A percentile compares a stretch with the other conserved stretches of the same genome.
Evolutionary conservation across 1,284 basidiomycete genomes (phyloP).

Genomic region (Earliella scabrosa): DNA sequence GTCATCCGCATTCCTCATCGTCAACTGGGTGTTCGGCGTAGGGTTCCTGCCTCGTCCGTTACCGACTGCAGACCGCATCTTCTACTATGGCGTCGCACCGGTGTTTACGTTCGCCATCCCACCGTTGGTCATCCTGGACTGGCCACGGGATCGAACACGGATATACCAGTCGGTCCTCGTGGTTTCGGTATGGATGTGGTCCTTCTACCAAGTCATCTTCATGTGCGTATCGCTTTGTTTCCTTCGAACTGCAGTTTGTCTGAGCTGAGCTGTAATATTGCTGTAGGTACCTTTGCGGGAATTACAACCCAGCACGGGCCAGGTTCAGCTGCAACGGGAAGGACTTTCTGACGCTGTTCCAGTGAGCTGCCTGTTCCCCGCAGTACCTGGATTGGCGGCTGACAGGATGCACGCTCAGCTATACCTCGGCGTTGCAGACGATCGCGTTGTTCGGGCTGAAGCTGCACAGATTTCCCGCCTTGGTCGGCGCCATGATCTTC

Average conservation of each 20-base stretch:
- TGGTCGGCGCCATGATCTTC: conserved; percentile 60
- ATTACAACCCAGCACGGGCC: conserved; percentile 41
- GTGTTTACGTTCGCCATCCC: conserved; percentile 44
- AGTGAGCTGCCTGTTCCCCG: conserved; percentile 49
- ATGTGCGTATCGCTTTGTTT: conserved; percentile 47
- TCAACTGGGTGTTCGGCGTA: conserved; percentile 72
- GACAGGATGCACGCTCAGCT: too few relatives aligned
- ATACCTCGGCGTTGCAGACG: conserved; percentile 67
- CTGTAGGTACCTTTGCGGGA: conserved; percentile 59
- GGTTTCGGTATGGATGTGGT: conserved; percentile 61
- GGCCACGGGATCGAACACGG: conserved; percentile 61
- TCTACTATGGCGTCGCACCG: conserved; percentile 62
- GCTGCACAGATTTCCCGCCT: conserved; percentile 68
- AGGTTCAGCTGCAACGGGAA: conserved; percentile 46
- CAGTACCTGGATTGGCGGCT: background rate
- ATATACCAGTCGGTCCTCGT: conserved; percentile 65
- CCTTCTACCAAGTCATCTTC: conserved; percentile 52
- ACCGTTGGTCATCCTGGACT: conserved; percentile 69
- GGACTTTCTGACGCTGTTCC: conserved; percentile 68
- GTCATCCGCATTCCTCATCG: conserved; percentile 66
- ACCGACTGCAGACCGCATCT: conserved; percentile 57
- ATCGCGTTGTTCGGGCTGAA: conserved; percentile 81
- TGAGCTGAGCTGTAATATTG: too few relatives aligned
- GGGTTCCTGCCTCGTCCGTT: conserved; percentile 54
- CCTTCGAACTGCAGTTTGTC: too few relatives aligned